Evolutionary conservation across 1,139 yeast species (phyloP), one percentile per base, ranked within the genome.

Genomic region (Blastobotrys apis): DNA sequence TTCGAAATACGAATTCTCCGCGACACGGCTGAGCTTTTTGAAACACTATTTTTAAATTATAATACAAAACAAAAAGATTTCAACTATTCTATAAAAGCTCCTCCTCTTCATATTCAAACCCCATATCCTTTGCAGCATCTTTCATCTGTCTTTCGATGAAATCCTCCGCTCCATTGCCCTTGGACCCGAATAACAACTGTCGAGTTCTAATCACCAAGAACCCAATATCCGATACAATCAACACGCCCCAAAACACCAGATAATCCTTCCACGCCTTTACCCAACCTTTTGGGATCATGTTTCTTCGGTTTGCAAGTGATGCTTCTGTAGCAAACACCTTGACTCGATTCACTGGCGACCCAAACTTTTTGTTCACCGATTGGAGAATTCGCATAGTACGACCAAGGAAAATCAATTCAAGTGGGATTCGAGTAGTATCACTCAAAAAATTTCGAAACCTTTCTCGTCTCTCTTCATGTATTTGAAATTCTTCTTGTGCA

Each of bases 331-430:
- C 84, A 49, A 84, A 68, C 36, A 80, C 59, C 49, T 80, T 79
- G 53, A 84, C 66, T 45, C 94, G 68, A 58, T 84, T 84, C 15
- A 83, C 83, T 0, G 92, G 92, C 17, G 86, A 77, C 3, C 84
- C 87, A 60, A 77, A 77, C 43, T 67, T 67, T 52, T 77, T 78
- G 59, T 84, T 84, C 53, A 81, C 64, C 31, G 80, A 80, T 60
- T 83, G 92, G 44, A 84, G 74, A 69, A 84, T 82, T 47, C 90
- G 67, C 82, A 81, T 81, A 9, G 86, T 73, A 55, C 92, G 67
- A 41, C 84, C 78, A 12, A 84, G 63, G 54, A 84, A 82, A 26
- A 81, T 69, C 42, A 84, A 62, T 45, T 79, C 81, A 47, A 78
- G 64, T 1, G 94, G 94, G 58, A 84, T 78, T 59, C 75, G 76